phyloP scores from a whole-genome alignment of 805 yeast species.

The Candida ficus region DNA sequence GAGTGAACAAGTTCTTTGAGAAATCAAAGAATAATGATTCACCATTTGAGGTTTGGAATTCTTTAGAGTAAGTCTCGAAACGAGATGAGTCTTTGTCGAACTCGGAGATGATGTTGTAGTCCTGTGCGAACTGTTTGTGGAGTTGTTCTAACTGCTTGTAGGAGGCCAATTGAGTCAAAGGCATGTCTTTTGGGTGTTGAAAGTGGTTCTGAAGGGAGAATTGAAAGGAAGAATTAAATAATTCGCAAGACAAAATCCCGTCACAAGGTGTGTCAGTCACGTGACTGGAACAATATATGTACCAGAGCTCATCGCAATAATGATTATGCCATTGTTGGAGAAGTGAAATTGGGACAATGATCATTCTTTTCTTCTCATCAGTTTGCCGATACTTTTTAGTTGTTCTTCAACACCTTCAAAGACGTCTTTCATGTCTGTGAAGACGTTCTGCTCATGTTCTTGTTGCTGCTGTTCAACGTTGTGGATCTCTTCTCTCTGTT shows the following conservation, averaged over 20 bases:
- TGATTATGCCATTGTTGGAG: too few relatives aligned
- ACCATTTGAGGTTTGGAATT: conserved; percentile 80
- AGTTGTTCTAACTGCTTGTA: conserved; percentile 75
- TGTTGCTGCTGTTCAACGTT: background rate
- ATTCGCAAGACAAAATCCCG: conserved; percentile 2
- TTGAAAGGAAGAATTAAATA: background rate
- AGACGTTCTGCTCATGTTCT: conserved; percentile 1
- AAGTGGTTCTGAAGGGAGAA: background rate
- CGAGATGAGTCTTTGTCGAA: conserved; percentile 72
- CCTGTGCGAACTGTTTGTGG: conserved; percentile 65
- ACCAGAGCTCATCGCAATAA: too few relatives aligned
- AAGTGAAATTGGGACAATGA: background rate
- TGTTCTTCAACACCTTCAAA: conserved; percentile 12
- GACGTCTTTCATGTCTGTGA: conserved; percentile 8
- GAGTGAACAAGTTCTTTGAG: conserved; percentile 90
- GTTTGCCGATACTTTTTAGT: conserved; percentile 15
- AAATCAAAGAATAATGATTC: conserved; percentile 90
- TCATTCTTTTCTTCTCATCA: background rate
- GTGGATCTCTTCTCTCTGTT: background rate
- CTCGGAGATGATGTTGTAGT: conserved; percentile 64
- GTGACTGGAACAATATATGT: too few relatives aligned
- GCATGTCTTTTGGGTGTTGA: background rate
- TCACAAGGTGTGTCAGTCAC: background rate
- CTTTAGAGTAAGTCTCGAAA: conserved; percentile 68
- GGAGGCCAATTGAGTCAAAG: conserved; percentile 61